Conservation (phyloP, 768 basidiomycete species). For the Trametes elegans region DNA sequence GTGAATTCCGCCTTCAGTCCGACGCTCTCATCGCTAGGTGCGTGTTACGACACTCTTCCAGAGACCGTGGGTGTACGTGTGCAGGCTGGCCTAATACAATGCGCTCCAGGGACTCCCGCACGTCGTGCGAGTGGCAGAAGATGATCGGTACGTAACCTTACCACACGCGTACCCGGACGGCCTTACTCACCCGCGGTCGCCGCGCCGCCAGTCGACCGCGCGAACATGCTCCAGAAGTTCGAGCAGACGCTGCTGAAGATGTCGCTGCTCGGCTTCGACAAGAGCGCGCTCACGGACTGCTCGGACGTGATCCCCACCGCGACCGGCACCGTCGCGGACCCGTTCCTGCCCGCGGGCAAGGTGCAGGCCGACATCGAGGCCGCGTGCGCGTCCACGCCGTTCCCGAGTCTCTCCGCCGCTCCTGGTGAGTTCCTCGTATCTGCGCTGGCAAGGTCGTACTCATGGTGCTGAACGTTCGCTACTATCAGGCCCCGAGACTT, state of each 20-base stretch:
- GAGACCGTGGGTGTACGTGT: not conserved
- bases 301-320: constrained; percentile 19
- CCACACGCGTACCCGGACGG: too few relatives aligned
- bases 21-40: constrained; percentile 23
- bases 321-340: constrained; percentile 8
- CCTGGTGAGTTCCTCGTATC: constrained; percentile 23
- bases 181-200: not conserved
- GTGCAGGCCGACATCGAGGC: constrained; percentile 23
- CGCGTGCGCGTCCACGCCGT: constrained; percentile 21
- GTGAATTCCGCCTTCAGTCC: constrained; percentile 36
- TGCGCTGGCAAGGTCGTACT: not conserved
- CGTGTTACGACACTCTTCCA: not conserved
- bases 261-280: constrained; percentile 15
- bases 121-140: constrained; percentile 35
- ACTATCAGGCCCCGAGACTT: constrained; percentile 1
- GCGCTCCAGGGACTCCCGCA: constrained; percentile 31
- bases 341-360: constrained; percentile 26
- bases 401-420: constrained; percentile 21
- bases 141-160: constrained; percentile 15
- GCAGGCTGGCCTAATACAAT: not conserved
- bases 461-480: too few relatives aligned
- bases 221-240: constrained; percentile 15
- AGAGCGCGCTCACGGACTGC: constrained; percentile 13
- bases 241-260: constrained; percentile 17
- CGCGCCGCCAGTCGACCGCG: constrained; percentile 8